Evolutionary conservation across 2,329 filamentous ascomycete genomes (phyloP), one percentile per base, ranked within the genome.

Genomic region (Apiospora pterosperma): DNA sequence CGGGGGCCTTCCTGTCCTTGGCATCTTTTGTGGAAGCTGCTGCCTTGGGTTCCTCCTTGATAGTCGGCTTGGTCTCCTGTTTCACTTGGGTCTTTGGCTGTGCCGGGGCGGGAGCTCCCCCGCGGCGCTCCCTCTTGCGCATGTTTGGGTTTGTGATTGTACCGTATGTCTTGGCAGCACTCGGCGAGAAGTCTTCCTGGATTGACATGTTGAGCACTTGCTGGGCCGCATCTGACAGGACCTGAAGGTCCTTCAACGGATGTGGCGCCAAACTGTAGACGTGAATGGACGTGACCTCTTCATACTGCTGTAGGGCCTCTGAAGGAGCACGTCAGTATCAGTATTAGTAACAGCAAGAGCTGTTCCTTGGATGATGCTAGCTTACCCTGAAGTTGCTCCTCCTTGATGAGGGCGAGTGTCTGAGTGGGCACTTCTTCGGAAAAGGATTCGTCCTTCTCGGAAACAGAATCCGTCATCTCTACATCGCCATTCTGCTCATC

Each of bases 191-290:
- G 28, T 55, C 19, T 62, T 90, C 86, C 14, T 82, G 78, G 11
- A 79, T 77, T 62, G 85, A 81, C 3, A 88, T 80, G 8, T 82
- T 81, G 21, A 84, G 78, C 11, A 92, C 81, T 66, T 92, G 86
- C 31, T 87, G 84, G 48, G 88, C 87, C 42, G 89, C 86, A 63
- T 96, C 90, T 4, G 89, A 87, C 42, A 97, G 81, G 0, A 90
- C 76, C 70, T 92, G 87, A 21, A 96, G 78, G 72, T 95, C 85
- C 76, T 89, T 90, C 19, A 93, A 81, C 1, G 88, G 85, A 41
- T 88, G 85, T 1, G 91, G 85, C 48, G 92, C 89, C 21, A 98
- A 74, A 72, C 93, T 97, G 80, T 98, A 98, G 52, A 98, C 80
- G 71, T 97, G 93, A 66, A 97, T 89, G 0, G 92, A 91, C 0